Evolutionary conservation across 1,139 yeast species (phyloP), one percentile per base, ranked within the genome.

Genomic region (Blastobotrys elegans): DNA sequence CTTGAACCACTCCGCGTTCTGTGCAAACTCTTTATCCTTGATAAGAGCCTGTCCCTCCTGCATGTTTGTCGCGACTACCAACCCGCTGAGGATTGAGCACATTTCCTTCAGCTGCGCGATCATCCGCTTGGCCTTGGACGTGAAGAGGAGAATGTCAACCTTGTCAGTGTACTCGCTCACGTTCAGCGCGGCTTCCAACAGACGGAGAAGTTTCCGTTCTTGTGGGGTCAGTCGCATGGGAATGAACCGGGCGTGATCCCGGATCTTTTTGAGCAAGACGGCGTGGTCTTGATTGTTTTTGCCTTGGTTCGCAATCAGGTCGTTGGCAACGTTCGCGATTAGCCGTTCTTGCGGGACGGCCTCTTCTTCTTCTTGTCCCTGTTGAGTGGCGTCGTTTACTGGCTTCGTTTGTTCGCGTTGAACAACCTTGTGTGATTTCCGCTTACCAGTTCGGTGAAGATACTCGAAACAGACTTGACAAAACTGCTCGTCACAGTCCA

Each of bases 151-250:
- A 38, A 83, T 79, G 61, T 83, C 92, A 32, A 83, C 85, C 55
- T 79, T 76, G 59, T 83, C 89, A 0, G 89, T 83, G 61, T 83
- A 83, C 58, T 83, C 89, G 14, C 85, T 79, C 4, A 83, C 92
- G 55, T 80, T 77, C 46, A 83, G 66, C 0, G 88, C 88, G 0
- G 90, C 88, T 54, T 82, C 87, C 37, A 79, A 64, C 40, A 83
- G 64, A 47, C 83, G 70, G 45, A 83, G 64, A 36, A 80, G 63
- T 60, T 82, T 83, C 50, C 92, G 74, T 60, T 83, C 92, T 40
- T 80, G 84, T 45, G 69, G 67, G 0, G 83, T 74, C 33, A 83
- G 67, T 53, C 92, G 72, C 71, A 84, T 63, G 11, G 92, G 92
- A 46, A 83, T 78, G 56, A 72, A 82, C 50, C 70, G 63, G 2